phyloP scores from a whole-genome alignment of 2,329 filamentous ascomycete species.

The Apiospora malaysiana region DNA sequence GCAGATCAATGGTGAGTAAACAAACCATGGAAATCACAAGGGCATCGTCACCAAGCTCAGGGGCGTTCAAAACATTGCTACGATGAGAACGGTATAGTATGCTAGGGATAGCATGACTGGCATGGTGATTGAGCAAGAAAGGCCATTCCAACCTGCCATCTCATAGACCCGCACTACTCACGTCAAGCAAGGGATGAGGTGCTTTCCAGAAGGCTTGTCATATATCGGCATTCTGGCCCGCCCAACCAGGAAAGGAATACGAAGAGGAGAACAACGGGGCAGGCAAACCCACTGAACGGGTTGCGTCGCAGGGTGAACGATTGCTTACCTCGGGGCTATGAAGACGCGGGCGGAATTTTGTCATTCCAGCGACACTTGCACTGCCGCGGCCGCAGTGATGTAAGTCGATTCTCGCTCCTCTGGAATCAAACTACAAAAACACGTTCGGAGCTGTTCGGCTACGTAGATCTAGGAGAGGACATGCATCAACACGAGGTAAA shows the following conservation, averaged over 20 bases:
- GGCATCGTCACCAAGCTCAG: neutral
- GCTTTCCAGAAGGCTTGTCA: neutral
- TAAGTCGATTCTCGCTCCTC: neutral
- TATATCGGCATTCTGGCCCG: slow-evolving; percentile 1
- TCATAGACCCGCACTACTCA: neutral
- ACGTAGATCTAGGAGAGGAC: neutral
- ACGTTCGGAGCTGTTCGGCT: neutral
- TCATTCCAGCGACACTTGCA: neutral
- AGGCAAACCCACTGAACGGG: neutral
- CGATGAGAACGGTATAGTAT: neutral
- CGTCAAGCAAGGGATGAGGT: slow-evolving; percentile 11
- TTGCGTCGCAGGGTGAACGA: neutral
- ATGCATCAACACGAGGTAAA: neutral
- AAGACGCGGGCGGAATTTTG: neutral
- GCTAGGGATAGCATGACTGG: neutral
- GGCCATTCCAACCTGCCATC: neutral
- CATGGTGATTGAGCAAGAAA: neutral
- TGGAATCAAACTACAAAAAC: neutral
- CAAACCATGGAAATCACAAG: neutral
- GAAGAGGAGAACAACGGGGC: neutral
- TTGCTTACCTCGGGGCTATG: neutral
- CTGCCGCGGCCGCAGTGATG: neutral
- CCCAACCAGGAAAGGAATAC: neutral
- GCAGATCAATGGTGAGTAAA: neutral
- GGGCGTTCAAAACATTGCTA: neutral